Evolutionary conservation across 169 alveolate species (phyloP), one percentile per base, ranked within the genome.

Genomic region (Eimeria praecox): DNA sequence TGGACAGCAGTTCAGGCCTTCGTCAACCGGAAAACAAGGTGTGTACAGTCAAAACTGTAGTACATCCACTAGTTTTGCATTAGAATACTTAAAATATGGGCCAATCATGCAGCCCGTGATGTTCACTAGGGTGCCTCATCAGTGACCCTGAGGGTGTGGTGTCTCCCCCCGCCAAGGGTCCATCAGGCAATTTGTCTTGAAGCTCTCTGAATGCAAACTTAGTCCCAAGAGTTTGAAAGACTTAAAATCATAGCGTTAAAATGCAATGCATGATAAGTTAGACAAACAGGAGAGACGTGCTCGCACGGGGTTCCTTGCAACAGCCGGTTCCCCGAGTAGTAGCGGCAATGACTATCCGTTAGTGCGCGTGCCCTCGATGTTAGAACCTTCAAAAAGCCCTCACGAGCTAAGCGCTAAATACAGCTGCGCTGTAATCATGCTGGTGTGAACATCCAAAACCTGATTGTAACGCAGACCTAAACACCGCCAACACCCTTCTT

Each of bases 141-240:
- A 69, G 80, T 69, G 80, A 69, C 80, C 80, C 80, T 69, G 49
- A 69, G 44, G 46, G 20, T 16, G 18, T 69, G 80, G 49, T 16
- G 80, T 69, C 49, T 69, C 49, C 49, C 77, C 22, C 30, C n/a
- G n/a, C 42, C 20, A 30, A 35, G 30, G 80, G 49, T 69, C 33
- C 80, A 24, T 33, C n/a, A 8, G 16, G 14, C 12, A 20, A 16
- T 69, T 69, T 69, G 80, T n/a, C 80, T 16, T 30, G 80, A 69
- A 35, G 80, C 46, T 49, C 24, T n/a, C 9, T 33, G 49, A 3
- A 69, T 12, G 46, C 80, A 33, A 69, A 33, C 40, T 69, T 49
- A 33, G 80, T 69, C 10, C 1, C 2, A n/a, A 64, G 42, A n/a
- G 80, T 3, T 18, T 33, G 33, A 12, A 69, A 33, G 3, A 35